phyloP scores from a whole-genome alignment of 2,329 filamentous ascomycete genomes.

The Chaetothyriales sp. region DNA sequence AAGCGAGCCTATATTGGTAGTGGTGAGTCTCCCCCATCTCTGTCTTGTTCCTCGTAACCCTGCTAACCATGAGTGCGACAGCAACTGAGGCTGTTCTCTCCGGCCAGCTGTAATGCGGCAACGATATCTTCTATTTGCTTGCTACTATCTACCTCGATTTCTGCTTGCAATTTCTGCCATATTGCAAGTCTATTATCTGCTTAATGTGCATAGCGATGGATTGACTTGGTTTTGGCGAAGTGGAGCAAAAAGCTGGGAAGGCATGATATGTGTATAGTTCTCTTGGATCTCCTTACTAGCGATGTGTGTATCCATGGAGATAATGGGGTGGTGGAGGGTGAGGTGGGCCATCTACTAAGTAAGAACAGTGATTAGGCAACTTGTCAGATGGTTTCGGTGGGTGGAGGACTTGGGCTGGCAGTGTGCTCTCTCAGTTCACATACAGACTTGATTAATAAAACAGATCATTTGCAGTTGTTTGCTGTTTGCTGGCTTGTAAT shows the following conservation, averaged over 20 bases:
- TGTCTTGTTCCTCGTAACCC: neutral
- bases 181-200: neutral
- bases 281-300: neutral
- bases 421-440: neutral
- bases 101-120: slow-evolving; percentile 45
- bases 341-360: too few species aligned
- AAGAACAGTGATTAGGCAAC: neutral
- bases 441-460: neutral
- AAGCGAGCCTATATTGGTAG: slow-evolving; percentile 90
- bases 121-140: neutral
- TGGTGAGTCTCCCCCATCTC: slow-evolving; percentile 42
- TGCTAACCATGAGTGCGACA: slow-evolving; percentile 26
- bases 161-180: neutral
- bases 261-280: neutral
- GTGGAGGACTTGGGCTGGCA: neutral
- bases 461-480: too few species aligned
- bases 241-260: neutral
- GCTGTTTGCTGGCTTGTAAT: too few species aligned
- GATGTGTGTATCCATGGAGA: too few species aligned
- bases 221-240: neutral
- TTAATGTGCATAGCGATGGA: neutral
- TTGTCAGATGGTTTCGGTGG: neutral
- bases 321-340: neutral
- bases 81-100: slow-evolving; percentile 68
- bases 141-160: neutral